Conservation (phyloP, 176 grass and related monocot genomes). For the Avena sativa region DNA sequence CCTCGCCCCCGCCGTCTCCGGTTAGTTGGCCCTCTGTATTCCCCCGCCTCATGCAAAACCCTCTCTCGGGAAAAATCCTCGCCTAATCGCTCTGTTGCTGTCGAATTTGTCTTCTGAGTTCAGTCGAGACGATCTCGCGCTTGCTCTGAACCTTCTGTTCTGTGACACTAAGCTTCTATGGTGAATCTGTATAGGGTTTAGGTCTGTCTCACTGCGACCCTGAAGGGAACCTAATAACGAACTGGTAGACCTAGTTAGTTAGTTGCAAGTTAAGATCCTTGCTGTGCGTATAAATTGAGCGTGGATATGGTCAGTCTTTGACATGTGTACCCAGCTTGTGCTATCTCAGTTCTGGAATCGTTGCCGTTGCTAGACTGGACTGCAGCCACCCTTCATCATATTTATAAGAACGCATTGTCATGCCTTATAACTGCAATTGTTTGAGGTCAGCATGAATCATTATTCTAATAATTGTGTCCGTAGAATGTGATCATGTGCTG, state of each 20-base stretch:
- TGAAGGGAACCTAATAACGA: background rate
- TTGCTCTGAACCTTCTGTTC: constrained; percentile 13
- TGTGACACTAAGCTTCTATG: background rate
- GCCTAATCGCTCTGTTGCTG: constrained; percentile 5
- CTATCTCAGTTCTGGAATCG: background rate
- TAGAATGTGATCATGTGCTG: background rate
- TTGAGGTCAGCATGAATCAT: background rate
- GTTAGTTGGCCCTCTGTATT: constrained; percentile 33
- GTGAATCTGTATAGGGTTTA: constrained; percentile 15
- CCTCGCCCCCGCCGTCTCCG: constrained; percentile 27
- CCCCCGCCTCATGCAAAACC: constrained; percentile 17
- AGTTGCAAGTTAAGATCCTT: constrained; percentile 28
- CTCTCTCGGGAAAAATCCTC: background rate
- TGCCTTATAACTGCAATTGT: background rate
- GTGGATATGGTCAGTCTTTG: background rate
- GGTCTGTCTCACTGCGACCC: background rate
- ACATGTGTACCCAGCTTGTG: background rate
- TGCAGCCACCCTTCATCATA: background rate
- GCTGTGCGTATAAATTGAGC: background rate
- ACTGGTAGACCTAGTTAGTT: constrained; percentile 34
- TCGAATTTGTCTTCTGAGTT: background rate
- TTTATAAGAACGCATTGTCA: background rate
- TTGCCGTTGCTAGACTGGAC: background rate
- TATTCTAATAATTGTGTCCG: background rate
- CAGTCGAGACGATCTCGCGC: background rate